These are phyloP conservation scores for Trichoderma breve DNA, from an alignment of 2,329 filamentous ascomycete genomes.

Conservation along the genomic window DNA sequence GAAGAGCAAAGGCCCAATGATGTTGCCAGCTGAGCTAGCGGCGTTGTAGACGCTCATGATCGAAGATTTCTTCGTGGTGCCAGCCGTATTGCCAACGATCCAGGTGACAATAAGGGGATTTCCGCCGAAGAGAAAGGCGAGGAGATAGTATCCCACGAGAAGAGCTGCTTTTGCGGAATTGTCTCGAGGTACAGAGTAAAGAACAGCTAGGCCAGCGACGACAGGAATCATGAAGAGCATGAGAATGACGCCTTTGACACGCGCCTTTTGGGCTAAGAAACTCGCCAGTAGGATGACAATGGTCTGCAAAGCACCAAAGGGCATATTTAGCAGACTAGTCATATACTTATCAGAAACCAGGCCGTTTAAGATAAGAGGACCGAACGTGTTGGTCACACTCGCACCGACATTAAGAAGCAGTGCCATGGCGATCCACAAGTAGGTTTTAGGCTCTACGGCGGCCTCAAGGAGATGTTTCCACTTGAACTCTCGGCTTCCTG, in stretches of 20 bases:
- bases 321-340: constrained; percentile 63
- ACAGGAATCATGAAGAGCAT: neutral
- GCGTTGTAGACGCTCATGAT: neutral
- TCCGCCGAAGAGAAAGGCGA: constrained; percentile 64
- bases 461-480: neutral
- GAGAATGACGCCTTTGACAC: neutral
- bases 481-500: neutral
- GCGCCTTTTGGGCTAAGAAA: neutral
- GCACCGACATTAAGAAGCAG: constrained; percentile 64
- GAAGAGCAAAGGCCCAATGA: neutral
- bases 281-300: neutral
- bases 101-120: constrained; percentile 66
- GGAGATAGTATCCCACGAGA: constrained; percentile 62
- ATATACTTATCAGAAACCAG: constrained; percentile 58
- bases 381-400: constrained; percentile 62
- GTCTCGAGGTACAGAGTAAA: constrained; percentile 55
- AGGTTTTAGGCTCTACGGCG: constrained; percentile 37
- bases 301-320: constrained; percentile 27
- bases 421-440: constrained; percentile 60
- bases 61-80: constrained; percentile 64
- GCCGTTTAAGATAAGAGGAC: constrained; percentile 60
- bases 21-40: neutral
- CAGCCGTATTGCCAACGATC: constrained; percentile 67
- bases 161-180: constrained; percentile 37
- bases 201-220: constrained; percentile 37